These are phyloP conservation scores for Geosmithia morbida DNA, from an alignment of 2,329 filamentous ascomycete genomes.

Conservation along the genomic window DNA sequence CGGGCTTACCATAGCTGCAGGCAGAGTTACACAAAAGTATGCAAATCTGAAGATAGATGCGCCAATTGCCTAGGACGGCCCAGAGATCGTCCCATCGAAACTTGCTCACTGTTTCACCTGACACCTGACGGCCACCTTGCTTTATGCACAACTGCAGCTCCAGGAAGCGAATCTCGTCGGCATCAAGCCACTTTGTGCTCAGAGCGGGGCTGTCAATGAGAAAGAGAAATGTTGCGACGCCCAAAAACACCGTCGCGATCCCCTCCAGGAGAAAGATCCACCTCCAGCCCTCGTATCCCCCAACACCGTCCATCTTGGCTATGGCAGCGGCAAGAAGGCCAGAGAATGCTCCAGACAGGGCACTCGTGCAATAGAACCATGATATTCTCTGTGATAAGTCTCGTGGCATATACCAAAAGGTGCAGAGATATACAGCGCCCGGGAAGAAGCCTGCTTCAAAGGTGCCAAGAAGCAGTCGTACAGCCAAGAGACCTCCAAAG, in stretches of 20 bases:
- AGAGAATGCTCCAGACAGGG: conserved; percentile 64
- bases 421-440: conserved; percentile 44
- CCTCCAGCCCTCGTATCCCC: conserved; percentile 42
- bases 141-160: conserved; percentile 46
- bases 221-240: conserved; percentile 51
- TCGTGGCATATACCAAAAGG: conserved; percentile 42
- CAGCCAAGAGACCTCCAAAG: conserved; percentile 28
- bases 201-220: conserved; percentile 60
- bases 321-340: conserved; percentile 59
- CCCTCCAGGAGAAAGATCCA: conserved; percentile 61
- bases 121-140: conserved; percentile 6
- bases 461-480: conserved; percentile 46
- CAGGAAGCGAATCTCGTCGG: conserved; percentile 57
- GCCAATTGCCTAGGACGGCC: conserved; percentile 64
- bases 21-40: conserved; percentile 49
- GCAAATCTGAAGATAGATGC: conserved; percentile 49
- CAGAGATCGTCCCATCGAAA: conserved; percentile 65
- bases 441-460: conserved; percentile 54
- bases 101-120: conserved; percentile 51
- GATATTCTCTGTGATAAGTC: conserved; percentile 43
- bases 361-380: conserved; percentile 71
- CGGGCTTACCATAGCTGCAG: conserved; percentile 25
- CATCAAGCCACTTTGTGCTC: conserved; percentile 29
- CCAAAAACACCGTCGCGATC: conserved; percentile 53
- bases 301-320: conserved; percentile 52